A percentile compares a stretch with the other conserved stretches of the same genome.
Evolutionary conservation across 768 basidiomycete genomes (phyloP).

Genomic region (Lepiota venenata): DNA sequence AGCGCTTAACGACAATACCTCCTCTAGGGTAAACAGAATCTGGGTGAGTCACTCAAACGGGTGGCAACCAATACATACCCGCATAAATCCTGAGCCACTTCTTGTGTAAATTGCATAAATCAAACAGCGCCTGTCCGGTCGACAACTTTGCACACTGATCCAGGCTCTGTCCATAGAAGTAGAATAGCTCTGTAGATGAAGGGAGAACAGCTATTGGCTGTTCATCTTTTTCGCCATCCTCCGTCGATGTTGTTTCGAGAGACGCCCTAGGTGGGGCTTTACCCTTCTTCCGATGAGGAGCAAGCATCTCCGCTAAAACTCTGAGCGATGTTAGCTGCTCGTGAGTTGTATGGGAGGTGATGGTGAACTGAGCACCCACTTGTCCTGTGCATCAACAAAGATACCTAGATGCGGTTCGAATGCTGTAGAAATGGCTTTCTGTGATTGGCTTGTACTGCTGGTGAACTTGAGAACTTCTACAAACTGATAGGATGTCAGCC

Average conservation of each 20-base stretch:
- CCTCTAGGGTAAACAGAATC: constrained; percentile 50
- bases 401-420: constrained; percentile 92
- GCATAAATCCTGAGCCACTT: constrained; percentile 97
- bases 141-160: constrained; percentile 94
- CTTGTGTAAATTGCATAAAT: constrained; percentile 76
- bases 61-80: constrained; percentile 40
- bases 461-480: constrained; percentile 59
- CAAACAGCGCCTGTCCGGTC: constrained; percentile 78
- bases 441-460: constrained; percentile 44
- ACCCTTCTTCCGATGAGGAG: constrained; percentile 59
- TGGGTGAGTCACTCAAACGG: neutral
- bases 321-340: constrained; percentile 33
- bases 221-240: constrained; percentile 38
- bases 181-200: constrained; percentile 95
- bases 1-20: constrained; percentile 67
- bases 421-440: constrained; percentile 79
- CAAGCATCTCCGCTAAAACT: constrained; percentile 87
- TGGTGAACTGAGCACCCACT: constrained; percentile 41
- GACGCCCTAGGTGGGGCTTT: constrained; percentile 59
- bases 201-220: constrained; percentile 72
- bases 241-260: constrained; percentile 50
- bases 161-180: constrained; percentile 92
- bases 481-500: constrained; percentile 37
- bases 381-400: constrained; percentile 96
- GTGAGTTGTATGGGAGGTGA: neutral